Base-by-base conservation (phyloP, 2,329 filamentous ascomycete species). In the Blumeriella jaapii region DNA sequence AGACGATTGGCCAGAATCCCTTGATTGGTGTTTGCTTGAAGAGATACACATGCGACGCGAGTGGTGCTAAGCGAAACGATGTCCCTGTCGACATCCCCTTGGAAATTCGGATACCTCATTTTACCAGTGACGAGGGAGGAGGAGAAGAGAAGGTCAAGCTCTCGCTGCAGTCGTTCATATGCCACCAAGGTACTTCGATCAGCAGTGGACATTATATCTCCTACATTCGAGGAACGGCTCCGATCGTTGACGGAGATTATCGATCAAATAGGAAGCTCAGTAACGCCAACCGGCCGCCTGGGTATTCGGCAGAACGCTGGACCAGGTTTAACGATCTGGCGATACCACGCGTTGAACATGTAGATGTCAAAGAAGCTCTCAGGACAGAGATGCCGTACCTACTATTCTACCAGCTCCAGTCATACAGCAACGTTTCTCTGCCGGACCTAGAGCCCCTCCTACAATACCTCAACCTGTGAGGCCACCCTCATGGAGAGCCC, bases 1-100 rank as follows among this genome's bases (percentile, higher is more conserved):
- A n/a, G n/a, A n/a, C n/a, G n/a, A n/a, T n/a, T 11, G 34, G 38
- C 54, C 70, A 76, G 2, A 85, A 77, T 34, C 87, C 94, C 53
- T 93, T 96, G 52, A 72, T 98, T 3, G 89, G 87, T 2, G 86
- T 98, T 39, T 95, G 87, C 51, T 64, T 96, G 22, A 96, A 96
- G 56, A 73, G 91, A 42, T 98, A 96, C 54, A 76, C 73, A 13
- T 79, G 89, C 65, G 73, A 74, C 5, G 66, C 74, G 17, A 84
- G 85, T 4, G 64, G 69, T 25, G 76, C 82, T 2, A 69, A 73
- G 42, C 72, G 84, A 20, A 75, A 85, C 10, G 75, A 83, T 45
- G 94, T 85, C 0, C 82, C 78, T 40, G 78, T 98, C 48, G 91
- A 98, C 53, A 95, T 98, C 32, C 91, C 91, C 1, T 66, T 93